Base-by-base conservation (phyloP, 164 flowering plant genomes). In the Dillenia suffruticosa region DNA sequence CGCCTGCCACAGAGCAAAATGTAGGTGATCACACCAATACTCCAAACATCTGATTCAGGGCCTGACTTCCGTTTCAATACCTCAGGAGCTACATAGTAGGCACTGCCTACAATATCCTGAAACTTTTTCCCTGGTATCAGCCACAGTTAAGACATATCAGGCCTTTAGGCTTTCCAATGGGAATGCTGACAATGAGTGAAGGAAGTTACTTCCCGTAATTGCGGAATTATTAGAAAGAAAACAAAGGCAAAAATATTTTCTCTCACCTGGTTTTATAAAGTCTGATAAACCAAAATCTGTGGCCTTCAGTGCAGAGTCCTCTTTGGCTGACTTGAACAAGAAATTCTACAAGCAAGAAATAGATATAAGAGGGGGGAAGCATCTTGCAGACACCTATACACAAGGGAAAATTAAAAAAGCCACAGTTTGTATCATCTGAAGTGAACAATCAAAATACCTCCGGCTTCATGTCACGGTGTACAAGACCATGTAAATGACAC, bases 1-100 rank as follows among this genome's bases (percentile, higher is more conserved):
- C 97, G 88, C 63, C 83, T 85, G 16, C 99, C 97, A 70, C 96
- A 89, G 24, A 95, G 96, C 77, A 95, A 76, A 66, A 95, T 95
- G 74, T 89, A 95, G n/a, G 99, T 95, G 67, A 95, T 95, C 19
- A 95, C 97, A 63, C 97, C 99, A 54, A 89, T 95, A 72, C 99
- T 92, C 97, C 99, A 95, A n/a, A 84, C 97, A 86, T 95, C 99
- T 44, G 97, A 92, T 70, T 95, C 99, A 46, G 99, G 99, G 9
- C 99, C 99, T 32, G 97, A 95, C 73, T 77, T 88, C 44, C 97
- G 92, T 70, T 81, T 95, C 63, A 95, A 70, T 51, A 95, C 99
- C 76, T 95, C 97, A 26, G 97, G 99, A 44, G 99, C 97, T 70
- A 95, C 99, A 81, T 95, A 95, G 63, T 93, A 93, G 45, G 98